Percentiles rank a stretch among this genome's conserved stretches.
Evolutionary conservation across 1,284 basidiomycete genomes (phyloP).

Genomic region (Leccinum subrobustum): DNA sequence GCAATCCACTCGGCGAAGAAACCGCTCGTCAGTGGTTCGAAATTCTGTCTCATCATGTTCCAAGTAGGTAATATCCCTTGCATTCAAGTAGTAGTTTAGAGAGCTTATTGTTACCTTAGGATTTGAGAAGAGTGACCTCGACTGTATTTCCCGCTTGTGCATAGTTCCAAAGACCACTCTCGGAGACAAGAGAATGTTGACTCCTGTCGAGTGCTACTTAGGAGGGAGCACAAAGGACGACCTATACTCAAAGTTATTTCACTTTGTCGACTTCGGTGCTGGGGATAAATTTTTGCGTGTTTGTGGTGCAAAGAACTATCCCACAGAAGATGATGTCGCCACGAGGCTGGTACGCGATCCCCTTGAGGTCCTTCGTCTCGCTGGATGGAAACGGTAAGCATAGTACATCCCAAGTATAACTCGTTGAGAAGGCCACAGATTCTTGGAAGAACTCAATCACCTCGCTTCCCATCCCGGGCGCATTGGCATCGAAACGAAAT

Average conservation of each 20-base stretch:
- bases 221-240: not conserved
- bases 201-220: conserved; percentile 1
- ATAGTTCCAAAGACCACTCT: too few relatives aligned
- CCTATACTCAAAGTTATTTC: conserved; percentile 73
- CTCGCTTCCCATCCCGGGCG: not conserved
- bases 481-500: conserved; percentile 1
- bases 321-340: conserved; percentile 77
- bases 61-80: not conserved
- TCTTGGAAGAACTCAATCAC: not conserved
- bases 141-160: too few relatives aligned
- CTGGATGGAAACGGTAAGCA: too few relatives aligned
- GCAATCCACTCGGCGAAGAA: conserved; percentile 28
- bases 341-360: conserved; percentile 34
- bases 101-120: not conserved
- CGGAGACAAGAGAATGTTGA: too few relatives aligned
- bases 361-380: too few relatives aligned
- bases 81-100: not conserved
- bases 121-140: too few relatives aligned
- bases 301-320: conserved; percentile 80
- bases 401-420: not conserved
- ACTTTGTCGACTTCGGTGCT: conserved; percentile 85
- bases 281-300: conserved; percentile 76
- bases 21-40: conserved; percentile 69
- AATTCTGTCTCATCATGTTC: not conserved
- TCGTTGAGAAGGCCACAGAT: not conserved